Evolutionary conservation across 2,329 filamentous ascomycete species (phyloP), one percentile per base, ranked within the genome.

Genomic region (Claviceps maximensis): DNA sequence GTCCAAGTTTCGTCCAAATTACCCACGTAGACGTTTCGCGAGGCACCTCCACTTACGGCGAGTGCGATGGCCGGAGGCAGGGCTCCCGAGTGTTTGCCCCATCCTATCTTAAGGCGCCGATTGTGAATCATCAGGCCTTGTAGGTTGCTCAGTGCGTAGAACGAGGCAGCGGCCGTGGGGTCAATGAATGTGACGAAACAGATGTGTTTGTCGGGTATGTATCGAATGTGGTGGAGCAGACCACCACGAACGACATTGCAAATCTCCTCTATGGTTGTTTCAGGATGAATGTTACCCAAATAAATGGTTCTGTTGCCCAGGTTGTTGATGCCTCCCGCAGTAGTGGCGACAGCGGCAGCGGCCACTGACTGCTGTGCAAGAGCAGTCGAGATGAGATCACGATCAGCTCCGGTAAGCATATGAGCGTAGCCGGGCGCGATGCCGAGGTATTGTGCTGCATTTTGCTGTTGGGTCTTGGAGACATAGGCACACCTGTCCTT

Each of bases 171-270:
- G 3, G 93, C 94, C 25, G 93, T 98, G 9, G 93, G 93, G 65
- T 98, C 93, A 68, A 98, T 97, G 71, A 98, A 98, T 1, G 93
- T 98, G 54, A 98, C 93, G 66, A 98, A 98, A 77, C 93, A 98
- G 61, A 98, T 98, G 72, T 98, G 93, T 80, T 98, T 98, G 74
- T 98, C 93, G 7, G 93, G 93, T 62, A 98, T 98, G 72, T 97
- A 98, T 61, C 93, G 89, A 69, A 98, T 95, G 69, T 98, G 93
- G 69, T 98, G 93, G 62, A 98, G 78, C 59, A 98, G 79, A 62
- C 93, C 93, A 55, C 93, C 93, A 58, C 93, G 83, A 51, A 98
- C 93, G 54, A 98, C 93, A 65, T 98, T 98, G 79, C 93, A 98
- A 67, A 98, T 98, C 73, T 98, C 93, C 73, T 98, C 93, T 61